Conservation (phyloP, 805 yeast genomes). For the Yamadazyma paraphyllophila region DNA sequence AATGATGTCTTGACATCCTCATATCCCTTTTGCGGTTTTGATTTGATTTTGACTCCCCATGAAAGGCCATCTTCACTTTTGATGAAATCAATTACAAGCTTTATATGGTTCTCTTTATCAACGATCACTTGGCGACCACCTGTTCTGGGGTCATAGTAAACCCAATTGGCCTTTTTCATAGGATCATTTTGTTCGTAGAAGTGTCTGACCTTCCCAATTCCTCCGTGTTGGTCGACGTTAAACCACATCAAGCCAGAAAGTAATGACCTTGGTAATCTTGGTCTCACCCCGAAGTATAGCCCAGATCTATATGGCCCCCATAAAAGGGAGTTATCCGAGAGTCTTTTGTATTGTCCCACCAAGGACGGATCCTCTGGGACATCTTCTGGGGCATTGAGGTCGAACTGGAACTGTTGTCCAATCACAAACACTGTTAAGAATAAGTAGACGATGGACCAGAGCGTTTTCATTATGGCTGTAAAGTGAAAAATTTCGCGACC, state of each 20-base stretch:
- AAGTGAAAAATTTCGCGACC: not conserved
- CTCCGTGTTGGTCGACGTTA: conserved; percentile 55
- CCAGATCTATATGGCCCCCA: conserved; percentile 97
- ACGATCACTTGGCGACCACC: conserved; percentile 81
- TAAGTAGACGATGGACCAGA: not conserved
- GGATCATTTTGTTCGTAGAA: conserved; percentile 71
- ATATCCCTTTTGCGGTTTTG: conserved; percentile 55
- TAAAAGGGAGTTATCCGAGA: conserved; percentile 27
- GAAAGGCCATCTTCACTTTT: conserved; percentile 67
- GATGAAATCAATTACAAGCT: conserved; percentile 68
- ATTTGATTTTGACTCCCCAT: conserved; percentile 78
- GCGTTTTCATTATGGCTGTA: not conserved
- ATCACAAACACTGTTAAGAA: not conserved
- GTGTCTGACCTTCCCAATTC: conserved; percentile 63
- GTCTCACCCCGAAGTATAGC: conserved; percentile 80
- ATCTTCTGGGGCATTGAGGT: conserved; percentile 40
- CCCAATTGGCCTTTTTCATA: conserved; percentile 78
- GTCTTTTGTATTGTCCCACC: conserved; percentile 16
- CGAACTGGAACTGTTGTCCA: conserved; percentile 17
- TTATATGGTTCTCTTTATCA: conserved; percentile 63
- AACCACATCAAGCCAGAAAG: conserved; percentile 88
- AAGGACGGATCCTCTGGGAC: conserved; percentile 37
- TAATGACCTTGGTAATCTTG: conserved; percentile 74
- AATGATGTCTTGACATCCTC: conserved; percentile 57
- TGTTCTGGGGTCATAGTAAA: conserved; percentile 76